A percentile compares a stretch with the other conserved stretches of the same genome.
Evolutionary conservation across 495 filamentous ascomycete species (phyloP).

Genomic region (Aspergillus bridgeri): DNA sequence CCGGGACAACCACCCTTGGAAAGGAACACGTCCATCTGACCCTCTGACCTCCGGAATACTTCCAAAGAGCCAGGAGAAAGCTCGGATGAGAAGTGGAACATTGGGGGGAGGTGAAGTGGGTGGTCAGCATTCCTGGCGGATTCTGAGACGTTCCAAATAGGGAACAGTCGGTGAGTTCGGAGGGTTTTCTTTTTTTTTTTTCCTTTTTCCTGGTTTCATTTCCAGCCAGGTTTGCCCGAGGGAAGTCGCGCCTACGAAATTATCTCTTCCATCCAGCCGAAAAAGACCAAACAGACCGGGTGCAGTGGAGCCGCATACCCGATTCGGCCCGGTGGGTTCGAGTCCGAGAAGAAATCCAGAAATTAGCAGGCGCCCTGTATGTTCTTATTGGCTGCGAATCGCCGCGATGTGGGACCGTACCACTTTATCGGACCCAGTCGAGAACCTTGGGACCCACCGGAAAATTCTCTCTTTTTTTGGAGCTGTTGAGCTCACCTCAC

Average conservation of each 20-base stretch:
- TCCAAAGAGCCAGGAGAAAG: not conserved
- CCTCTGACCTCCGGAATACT: not conserved
- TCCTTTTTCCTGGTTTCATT: not conserved
- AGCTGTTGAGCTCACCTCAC: not conserved
- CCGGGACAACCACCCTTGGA: slow-evolving; percentile 10
- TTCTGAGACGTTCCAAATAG: slow-evolving; percentile 6
- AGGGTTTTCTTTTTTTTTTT: not conserved
- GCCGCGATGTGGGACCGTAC: slow-evolving; percentile 17
- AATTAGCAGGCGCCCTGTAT: slow-evolving; percentile 7
- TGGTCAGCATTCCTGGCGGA: slow-evolving; percentile 2
- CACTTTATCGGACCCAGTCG: slow-evolving; percentile 23
- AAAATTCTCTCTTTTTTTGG: slow-evolving; percentile 15
- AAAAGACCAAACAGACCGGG: slow-evolving; percentile 8
- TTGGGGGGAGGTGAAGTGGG: not conserved
- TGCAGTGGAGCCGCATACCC: slow-evolving; percentile 27
- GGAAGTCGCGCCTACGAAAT: not conserved
- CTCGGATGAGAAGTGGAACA: not conserved
- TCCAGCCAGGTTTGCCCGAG: not conserved
- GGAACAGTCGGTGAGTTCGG: slow-evolving; percentile 12
- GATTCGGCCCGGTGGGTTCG: slow-evolving; percentile 26
- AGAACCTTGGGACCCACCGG: slow-evolving; percentile 13
- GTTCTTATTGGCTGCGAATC: slow-evolving; percentile 1
- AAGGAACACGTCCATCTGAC: not conserved
- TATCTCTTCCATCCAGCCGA: slow-evolving; percentile 1
- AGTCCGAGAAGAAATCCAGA: slow-evolving; percentile 20